Conservation (phyloP, 305 asterid genomes). For the Fraxinus albicans region DNA sequence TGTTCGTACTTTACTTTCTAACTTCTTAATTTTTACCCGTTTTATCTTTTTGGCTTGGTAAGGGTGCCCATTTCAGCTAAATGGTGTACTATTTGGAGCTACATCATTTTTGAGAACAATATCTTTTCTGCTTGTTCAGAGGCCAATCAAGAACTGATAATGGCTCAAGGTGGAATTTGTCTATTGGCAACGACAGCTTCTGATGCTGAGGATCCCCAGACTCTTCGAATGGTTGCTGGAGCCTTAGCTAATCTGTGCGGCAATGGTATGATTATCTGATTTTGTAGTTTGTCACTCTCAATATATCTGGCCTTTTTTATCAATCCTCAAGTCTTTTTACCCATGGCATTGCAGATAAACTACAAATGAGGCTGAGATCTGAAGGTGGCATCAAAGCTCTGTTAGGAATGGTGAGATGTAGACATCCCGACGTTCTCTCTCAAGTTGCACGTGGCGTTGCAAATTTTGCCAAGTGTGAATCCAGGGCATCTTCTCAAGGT, state of each 20-base stretch:
- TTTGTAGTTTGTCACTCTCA: conserved; percentile 8
- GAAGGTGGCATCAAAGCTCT: conserved; percentile 98
- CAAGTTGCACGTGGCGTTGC: conserved; percentile 99
- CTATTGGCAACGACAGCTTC: conserved; percentile 82
- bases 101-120: conserved; percentile 5
- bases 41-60: neutral
- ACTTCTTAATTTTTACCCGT: neutral
- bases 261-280: conserved; percentile 58
- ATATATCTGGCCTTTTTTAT: conserved; percentile 1
- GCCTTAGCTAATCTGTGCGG: conserved; percentile 98
- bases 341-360: conserved; percentile 60
- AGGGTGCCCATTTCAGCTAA: neutral
- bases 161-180: conserved; percentile 93
- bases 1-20: neutral
- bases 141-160: conserved; percentile 90
- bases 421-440: conserved; percentile 94
- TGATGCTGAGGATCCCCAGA: conserved; percentile 98
- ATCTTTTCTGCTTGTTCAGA: conserved; percentile 43
- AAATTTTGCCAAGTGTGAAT: conserved; percentile 96
- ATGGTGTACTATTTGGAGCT: conserved; percentile 18
- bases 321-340: conserved; percentile 14
- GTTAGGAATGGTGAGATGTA: conserved; percentile 91
- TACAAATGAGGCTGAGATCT: conserved; percentile 81
- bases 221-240: conserved; percentile 99
- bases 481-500: conserved; percentile 81